Evolutionary conservation across 495 filamentous ascomycete genomes (phyloP).

Genomic region (Cetradonia linearis): DNA sequence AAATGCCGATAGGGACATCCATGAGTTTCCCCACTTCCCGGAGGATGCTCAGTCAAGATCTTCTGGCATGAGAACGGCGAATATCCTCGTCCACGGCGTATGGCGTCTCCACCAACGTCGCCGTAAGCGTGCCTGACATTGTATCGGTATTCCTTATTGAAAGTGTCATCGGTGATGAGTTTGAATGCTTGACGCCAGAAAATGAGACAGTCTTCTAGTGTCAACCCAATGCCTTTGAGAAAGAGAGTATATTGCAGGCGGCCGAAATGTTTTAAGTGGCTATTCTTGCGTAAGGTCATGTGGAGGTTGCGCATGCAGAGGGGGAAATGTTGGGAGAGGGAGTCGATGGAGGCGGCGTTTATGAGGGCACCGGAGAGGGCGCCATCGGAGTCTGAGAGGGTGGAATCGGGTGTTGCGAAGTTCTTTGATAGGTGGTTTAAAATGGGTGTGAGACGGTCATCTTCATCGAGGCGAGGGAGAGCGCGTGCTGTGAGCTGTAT

Average conservation of each 20-base stretch:
- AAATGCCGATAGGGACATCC: constrained; percentile 96
- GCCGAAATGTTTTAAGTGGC: constrained; percentile 85
- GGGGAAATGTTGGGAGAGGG: constrained; percentile 78
- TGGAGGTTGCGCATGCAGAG: constrained; percentile 92
- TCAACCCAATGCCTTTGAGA: constrained; percentile 91
- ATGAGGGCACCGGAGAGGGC: constrained; percentile 57
- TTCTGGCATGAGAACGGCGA: constrained; percentile 88
- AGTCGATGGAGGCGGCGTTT: constrained; percentile 68
- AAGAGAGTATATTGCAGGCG: constrained; percentile 95
- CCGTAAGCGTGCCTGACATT: constrained; percentile 90
- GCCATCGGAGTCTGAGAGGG: constrained; percentile 53
- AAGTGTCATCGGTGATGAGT: constrained; percentile 76
- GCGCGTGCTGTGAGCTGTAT: constrained; percentile 71
- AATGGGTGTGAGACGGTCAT: constrained; percentile 90
- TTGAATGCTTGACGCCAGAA: constrained; percentile 88
- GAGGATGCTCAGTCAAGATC: constrained; percentile 76
- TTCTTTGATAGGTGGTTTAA: constrained; percentile 84
- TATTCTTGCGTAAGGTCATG: constrained; percentile 67
- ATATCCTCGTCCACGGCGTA: constrained; percentile 74
- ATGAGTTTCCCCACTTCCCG: constrained; percentile 74
- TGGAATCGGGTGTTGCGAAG: constrained; percentile 80
- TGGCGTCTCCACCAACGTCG: constrained; percentile 88
- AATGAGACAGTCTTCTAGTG: constrained; percentile 78
- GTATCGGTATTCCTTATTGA: constrained; percentile 94
- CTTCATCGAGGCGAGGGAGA: constrained; percentile 87